A percentile compares a stretch with the other conserved stretches of the same genome.
phyloP scores from a whole-genome alignment of 139 green algal species.

The Edaphochlamys debaryana region DNA sequence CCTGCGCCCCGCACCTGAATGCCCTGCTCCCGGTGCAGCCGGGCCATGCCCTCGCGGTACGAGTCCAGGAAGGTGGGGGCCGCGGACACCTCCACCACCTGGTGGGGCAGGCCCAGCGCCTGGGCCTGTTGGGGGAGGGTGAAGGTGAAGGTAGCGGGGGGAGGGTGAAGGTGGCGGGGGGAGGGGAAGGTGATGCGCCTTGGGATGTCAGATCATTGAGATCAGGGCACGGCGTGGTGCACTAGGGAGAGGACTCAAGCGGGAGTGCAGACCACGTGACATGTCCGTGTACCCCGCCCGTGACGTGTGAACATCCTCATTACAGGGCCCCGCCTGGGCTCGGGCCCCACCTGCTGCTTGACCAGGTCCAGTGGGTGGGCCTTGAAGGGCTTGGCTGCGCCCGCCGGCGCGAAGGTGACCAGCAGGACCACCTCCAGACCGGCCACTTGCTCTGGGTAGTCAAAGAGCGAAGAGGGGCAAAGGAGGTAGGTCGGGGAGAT shows the following conservation, averaged over 20 bases:
- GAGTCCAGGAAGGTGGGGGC: slow-evolving; percentile 23
- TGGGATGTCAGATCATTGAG: no score
- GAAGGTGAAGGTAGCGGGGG: no score
- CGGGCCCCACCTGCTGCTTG: background rate
- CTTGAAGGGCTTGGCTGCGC: slow-evolving; percentile 11
- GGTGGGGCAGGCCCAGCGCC: slow-evolving; percentile 30
- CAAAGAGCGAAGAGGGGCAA: no score
- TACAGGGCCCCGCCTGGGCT: background rate
- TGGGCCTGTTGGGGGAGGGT: no score
- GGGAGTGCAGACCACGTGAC: no score
- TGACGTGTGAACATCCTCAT: background rate
- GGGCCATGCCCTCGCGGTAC: slow-evolving; percentile 4
- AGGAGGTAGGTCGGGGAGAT: no score
- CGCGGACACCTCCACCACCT: slow-evolving; percentile 1
- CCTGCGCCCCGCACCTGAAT: background rate
- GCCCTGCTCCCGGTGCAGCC: background rate
- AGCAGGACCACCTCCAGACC: slow-evolving; percentile 3
- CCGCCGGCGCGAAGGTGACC: slow-evolving; percentile 38
- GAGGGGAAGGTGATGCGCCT: no score
- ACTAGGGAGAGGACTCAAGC: no score
- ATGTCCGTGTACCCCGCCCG: no score
- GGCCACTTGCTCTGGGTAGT: background rate
- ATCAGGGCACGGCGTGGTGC: background rate
- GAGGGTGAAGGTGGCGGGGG: no score
- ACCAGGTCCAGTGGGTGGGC: slow-evolving; percentile 28